These are phyloP conservation scores for Forsythia suspensa DNA, from an alignment of 257 asterid genomes.

Conservation along the genomic window DNA sequence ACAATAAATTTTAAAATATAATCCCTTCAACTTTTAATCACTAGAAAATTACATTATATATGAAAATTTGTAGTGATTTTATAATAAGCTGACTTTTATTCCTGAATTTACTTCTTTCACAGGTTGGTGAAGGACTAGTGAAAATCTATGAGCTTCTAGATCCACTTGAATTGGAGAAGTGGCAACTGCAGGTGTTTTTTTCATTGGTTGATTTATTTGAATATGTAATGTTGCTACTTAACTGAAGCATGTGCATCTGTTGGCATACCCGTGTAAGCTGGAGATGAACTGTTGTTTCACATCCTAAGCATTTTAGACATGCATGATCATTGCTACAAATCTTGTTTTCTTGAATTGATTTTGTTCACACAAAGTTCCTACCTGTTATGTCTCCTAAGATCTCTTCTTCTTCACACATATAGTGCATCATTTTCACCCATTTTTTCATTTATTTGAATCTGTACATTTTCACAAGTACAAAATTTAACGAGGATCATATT, in stretches of 20 bases:
- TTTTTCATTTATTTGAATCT: too few relatives aligned
- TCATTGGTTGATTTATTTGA: background rate
- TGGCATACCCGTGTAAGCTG: background rate
- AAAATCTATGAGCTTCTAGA: constrained; percentile 76
- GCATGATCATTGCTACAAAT: background rate
- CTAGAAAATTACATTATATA: too few relatives aligned
- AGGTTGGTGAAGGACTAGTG: constrained; percentile 85
- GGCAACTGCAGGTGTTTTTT: constrained; percentile 88
- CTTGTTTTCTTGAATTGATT: background rate
- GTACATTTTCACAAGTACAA: background rate
- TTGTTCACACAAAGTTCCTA: background rate
- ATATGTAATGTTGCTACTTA: background rate
- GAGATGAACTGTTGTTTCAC: background rate
- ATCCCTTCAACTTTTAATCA: background rate
- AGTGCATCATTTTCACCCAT: background rate
- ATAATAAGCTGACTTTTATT: background rate
- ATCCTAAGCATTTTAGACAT: constrained; percentile 2
- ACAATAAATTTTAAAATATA: too few relatives aligned
- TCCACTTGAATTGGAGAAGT: constrained; percentile 71
- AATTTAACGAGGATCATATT: background rate
- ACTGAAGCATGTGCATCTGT: background rate
- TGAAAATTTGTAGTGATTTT: too few relatives aligned
- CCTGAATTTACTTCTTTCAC: constrained; percentile 16
- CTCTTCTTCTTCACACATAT: background rate
- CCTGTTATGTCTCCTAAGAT: background rate